Evolutionary conservation across 805 yeast genomes (phyloP).

Genomic region (Metschnikowia picachoensis): DNA sequence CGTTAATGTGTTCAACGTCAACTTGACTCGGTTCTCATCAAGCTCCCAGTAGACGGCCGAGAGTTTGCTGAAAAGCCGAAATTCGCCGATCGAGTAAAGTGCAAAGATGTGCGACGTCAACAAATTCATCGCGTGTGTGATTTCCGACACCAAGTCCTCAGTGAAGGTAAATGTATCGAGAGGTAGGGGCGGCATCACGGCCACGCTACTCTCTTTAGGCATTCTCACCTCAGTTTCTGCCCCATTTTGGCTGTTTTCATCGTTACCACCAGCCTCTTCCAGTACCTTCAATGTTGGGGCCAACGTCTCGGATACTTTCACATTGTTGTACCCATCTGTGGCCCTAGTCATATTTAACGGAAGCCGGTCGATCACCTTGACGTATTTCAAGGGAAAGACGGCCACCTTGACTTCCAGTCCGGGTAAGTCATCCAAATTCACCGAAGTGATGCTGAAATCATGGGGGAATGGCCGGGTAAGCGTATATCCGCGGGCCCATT

Average conservation of each 20-base stretch:
- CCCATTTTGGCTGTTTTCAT: too few species aligned
- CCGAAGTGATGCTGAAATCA: slow-evolving; percentile 59
- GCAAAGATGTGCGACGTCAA: slow-evolving; percentile 64
- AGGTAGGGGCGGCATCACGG: slow-evolving; percentile 52
- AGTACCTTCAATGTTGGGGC: slow-evolving; percentile 34
- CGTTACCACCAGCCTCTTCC: slow-evolving; percentile 13
- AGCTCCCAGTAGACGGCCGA: slow-evolving; percentile 50
- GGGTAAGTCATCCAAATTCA: slow-evolving; percentile 61
- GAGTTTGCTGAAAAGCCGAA: slow-evolving; percentile 56
- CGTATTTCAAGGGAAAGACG: slow-evolving; percentile 58
- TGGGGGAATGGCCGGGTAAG: slow-evolving; percentile 66
- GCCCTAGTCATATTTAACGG: slow-evolving; percentile 31
- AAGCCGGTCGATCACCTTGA: slow-evolving; percentile 41
- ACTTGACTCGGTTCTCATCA: slow-evolving; percentile 54
- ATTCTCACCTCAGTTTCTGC: too few species aligned
- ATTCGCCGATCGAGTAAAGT: slow-evolving; percentile 68
- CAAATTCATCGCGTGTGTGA: slow-evolving; percentile 52
- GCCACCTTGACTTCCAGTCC: slow-evolving; percentile 50
- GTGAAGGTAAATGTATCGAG: slow-evolving; percentile 40
- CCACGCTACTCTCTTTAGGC: slow-evolving; percentile 10
- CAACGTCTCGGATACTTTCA: slow-evolving; percentile 16
- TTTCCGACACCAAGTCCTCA: slow-evolving; percentile 48
- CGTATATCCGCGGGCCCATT: slow-evolving; percentile 81
- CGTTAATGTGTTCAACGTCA: slow-evolving; percentile 50
- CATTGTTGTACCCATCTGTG: slow-evolving; percentile 29